A percentile compares a stretch with the other conserved stretches of the same genome.
phyloP scores from a whole-genome alignment of 345 rosid genomes.

The Turnera subulata region DNA sequence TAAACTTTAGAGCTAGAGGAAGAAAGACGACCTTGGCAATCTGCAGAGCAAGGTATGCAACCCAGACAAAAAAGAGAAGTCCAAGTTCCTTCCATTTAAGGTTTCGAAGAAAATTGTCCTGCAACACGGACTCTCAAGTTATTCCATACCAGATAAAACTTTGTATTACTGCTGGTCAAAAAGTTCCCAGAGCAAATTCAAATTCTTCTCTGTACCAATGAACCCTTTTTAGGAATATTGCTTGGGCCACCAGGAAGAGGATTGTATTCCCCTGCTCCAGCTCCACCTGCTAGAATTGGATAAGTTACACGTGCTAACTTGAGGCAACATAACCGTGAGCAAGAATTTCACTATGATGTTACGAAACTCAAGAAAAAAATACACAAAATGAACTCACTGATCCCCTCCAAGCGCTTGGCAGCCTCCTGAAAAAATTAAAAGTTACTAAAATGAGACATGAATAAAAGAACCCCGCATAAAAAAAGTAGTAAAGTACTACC shows the following conservation, averaged over 20 bases:
- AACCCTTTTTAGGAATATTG: not conserved
- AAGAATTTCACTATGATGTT: not conserved
- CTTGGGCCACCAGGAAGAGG: not conserved
- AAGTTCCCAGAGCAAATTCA: no score
- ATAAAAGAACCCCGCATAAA: not conserved
- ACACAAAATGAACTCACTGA: not conserved
- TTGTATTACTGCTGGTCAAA: no score
- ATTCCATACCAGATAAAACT: no score
- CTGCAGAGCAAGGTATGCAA: constrained; percentile 2
- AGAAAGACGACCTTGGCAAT: constrained; percentile 8
- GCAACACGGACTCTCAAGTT: not conserved
- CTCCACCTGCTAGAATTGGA: not conserved
- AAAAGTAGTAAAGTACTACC: not conserved
- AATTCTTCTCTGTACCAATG: not conserved
- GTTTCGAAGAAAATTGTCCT: not conserved
- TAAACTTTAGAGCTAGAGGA: not conserved
- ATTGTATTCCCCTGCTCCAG: not conserved
- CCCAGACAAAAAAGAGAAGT: constrained; percentile 11
- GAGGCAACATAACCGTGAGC: not conserved
- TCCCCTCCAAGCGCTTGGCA: not conserved
- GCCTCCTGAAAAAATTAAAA: not conserved
- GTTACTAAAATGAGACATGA: not conserved
- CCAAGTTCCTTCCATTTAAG: constrained; percentile 6
- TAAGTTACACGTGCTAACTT: not conserved
- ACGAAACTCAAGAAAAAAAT: not conserved